phyloP scores from a whole-genome alignment of 2,329 filamentous ascomycete species.

The Cucurbitaria berberidis region DNA sequence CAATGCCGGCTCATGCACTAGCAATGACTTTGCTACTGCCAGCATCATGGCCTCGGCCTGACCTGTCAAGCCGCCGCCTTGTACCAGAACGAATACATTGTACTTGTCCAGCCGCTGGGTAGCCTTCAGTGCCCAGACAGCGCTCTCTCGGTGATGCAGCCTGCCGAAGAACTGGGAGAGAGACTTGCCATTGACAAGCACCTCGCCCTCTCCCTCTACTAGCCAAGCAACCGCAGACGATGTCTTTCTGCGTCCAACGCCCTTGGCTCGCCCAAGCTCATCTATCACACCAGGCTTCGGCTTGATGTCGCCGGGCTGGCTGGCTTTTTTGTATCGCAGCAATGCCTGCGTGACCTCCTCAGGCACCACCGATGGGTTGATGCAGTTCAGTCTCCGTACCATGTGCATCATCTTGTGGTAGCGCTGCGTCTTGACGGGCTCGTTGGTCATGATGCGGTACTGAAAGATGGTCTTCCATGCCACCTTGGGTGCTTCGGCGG shows the following conservation, averaged over 20 bases:
- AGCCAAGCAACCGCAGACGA: constrained; percentile 84
- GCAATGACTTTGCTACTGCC: constrained; percentile 83
- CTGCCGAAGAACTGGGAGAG: constrained; percentile 82
- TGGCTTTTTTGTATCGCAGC: constrained; percentile 72
- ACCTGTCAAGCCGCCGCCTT: constrained; percentile 88
- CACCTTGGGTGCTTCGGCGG: constrained; percentile 71
- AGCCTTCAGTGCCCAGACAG: constrained; percentile 85
- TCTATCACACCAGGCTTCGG: constrained; percentile 72
- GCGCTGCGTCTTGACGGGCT: constrained; percentile 65
- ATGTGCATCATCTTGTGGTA: constrained; percentile 79
- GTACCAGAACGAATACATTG: constrained; percentile 87
- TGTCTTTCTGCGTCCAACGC: constrained; percentile 84
- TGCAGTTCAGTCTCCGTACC: constrained; percentile 81
- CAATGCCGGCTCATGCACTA: constrained; percentile 89
- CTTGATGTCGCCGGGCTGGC: constrained; percentile 72
- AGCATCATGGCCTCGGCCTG: constrained; percentile 94
- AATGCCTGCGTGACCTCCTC: constrained; percentile 70
- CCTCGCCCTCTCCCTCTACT: constrained; percentile 90
- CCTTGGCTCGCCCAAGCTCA: constrained; percentile 76
- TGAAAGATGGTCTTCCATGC: constrained; percentile 82
- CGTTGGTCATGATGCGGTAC: constrained; percentile 64
- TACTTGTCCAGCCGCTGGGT: constrained; percentile 91
- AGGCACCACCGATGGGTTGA: constrained; percentile 79
- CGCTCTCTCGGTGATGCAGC: constrained; percentile 92
- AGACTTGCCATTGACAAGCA: constrained; percentile 88